These are phyloP conservation scores for Russula brevipes DNA, from an alignment of 768 basidiomycete species.

Conservation along the genomic window DNA sequence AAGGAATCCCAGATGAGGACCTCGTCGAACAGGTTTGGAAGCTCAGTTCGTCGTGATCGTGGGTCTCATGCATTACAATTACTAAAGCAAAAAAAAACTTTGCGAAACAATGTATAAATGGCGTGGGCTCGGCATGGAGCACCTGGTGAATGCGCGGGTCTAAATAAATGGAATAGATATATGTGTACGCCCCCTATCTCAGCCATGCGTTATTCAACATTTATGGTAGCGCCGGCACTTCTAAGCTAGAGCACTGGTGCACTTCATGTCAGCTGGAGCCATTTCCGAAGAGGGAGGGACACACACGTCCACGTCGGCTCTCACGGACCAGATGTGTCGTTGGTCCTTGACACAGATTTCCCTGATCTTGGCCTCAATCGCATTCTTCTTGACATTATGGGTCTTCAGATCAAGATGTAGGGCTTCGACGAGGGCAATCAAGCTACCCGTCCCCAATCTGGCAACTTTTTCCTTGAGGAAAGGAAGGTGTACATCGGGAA, in stretches of 20 bases:
- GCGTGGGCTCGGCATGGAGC: background rate
- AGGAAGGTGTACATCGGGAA: conserved; percentile 63
- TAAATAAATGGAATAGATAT: conserved; percentile 6
- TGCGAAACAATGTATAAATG: conserved; percentile 3
- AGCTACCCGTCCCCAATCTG: conserved; percentile 53
- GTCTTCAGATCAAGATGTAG: conserved; percentile 63
- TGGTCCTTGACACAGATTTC: conserved; percentile 72
- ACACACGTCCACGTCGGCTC: conserved; percentile 29
- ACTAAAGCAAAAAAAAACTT: background rate
- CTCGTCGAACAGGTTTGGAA: conserved; percentile 20
- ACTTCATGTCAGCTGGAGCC: conserved; percentile 1
- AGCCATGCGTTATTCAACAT: background rate
- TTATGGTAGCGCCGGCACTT: background rate
- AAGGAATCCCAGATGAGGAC: background rate
- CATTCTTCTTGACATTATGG: conserved; percentile 77
- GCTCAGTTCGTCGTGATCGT: conserved; percentile 9
- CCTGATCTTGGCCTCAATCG: conserved; percentile 73
- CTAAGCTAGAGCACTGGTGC: conserved; percentile 1
- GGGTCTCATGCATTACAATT: conserved; percentile 5
- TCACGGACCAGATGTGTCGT: conserved; percentile 71
- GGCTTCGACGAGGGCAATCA: conserved; percentile 64
- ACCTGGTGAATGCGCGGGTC: background rate
- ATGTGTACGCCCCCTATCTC: background rate
- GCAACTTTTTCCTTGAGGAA: conserved; percentile 60
- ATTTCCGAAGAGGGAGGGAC: background rate